phyloP scores from a whole-genome alignment of 73 alveolate genomes.

The Effrenium voratum region DNA sequence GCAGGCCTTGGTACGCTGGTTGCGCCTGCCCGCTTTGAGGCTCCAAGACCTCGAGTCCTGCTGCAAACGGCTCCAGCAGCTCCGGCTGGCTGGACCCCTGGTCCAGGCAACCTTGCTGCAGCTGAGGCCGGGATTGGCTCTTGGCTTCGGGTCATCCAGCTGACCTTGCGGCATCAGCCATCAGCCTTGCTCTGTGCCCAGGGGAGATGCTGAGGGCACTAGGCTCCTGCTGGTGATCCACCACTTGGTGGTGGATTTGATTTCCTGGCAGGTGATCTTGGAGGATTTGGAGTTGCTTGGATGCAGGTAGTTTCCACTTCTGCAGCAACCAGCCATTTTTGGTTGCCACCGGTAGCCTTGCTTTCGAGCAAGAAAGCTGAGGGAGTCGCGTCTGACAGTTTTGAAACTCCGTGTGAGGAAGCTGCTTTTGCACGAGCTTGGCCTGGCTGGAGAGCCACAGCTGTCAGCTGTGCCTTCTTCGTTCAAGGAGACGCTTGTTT shows the following conservation, averaged over 20 bases:
- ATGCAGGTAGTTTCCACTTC: not conserved
- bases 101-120: too few species aligned
- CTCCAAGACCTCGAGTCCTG: too few species aligned
- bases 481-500: constrained; percentile 35
- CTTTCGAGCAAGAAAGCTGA: too few species aligned
- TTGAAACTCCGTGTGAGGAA: not conserved
- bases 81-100: too few species aligned
- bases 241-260: constrained; percentile 86
- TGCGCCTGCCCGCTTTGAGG: too few species aligned
- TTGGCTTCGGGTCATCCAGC: too few species aligned
- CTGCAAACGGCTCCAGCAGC: too few species aligned
- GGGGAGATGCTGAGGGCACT: not conserved
- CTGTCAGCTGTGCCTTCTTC: constrained; percentile 5
- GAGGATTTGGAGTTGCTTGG: constrained; percentile 79
- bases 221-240: constrained; percentile 65
- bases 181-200: not conserved
- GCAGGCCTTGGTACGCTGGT: too few species aligned
- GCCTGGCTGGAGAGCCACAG: not conserved
- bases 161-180: too few species aligned
- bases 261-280: constrained; percentile 70
- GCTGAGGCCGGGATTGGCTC: too few species aligned
- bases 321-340: not conserved
- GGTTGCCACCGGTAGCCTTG: not conserved
- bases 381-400: not conserved
- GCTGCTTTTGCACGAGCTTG: constrained; percentile 37